Percentiles rank a stretch among this genome's conserved stretches.
Conservation (phyloP, 169 alveolate genomes). For the Plasmodium adleri region DNA sequence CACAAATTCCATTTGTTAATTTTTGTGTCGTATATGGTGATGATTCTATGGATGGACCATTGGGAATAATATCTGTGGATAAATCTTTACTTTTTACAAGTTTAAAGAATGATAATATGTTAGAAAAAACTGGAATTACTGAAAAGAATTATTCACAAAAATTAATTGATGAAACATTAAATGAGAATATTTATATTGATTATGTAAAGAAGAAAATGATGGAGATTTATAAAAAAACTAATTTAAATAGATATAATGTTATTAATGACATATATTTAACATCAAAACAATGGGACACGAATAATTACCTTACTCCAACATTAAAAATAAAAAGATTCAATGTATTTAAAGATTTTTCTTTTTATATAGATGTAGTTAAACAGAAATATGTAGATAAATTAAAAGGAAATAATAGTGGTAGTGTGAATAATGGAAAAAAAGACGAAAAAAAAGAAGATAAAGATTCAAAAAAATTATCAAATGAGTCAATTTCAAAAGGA, state of each 20-base stretch:
- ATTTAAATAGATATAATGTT: slow-evolving; percentile 14
- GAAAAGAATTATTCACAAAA: background rate
- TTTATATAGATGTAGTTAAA: slow-evolving; percentile 13
- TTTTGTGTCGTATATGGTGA: slow-evolving; percentile 68
- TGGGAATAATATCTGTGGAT: slow-evolving; percentile 25
- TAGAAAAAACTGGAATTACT: background rate
- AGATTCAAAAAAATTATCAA: too few species aligned
- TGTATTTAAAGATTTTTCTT: slow-evolving; percentile 25
- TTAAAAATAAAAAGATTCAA: slow-evolving; percentile 20
- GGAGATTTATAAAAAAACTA: slow-evolving; percentile 22
- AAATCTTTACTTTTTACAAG: slow-evolving; percentile 8
- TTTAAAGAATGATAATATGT: slow-evolving; percentile 16
- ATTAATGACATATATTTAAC: slow-evolving; percentile 29
- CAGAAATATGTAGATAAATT: background rate
- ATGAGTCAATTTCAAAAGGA: too few species aligned
- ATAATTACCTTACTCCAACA: slow-evolving; percentile 54
- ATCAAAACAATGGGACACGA: slow-evolving; percentile 23
- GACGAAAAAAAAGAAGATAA: too few species aligned
- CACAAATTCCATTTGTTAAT: slow-evolving; percentile 18
- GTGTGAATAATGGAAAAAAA: too few species aligned
- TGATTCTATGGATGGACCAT: slow-evolving; percentile 56
- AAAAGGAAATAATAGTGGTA: too few species aligned
- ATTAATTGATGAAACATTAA: slow-evolving; percentile 3
- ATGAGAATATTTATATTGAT: slow-evolving; percentile 1
- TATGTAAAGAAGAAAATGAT: slow-evolving; percentile 43